phyloP scores from a whole-genome alignment of 352 stramenopile genomes.

The Globisporangium splendens region DNA sequence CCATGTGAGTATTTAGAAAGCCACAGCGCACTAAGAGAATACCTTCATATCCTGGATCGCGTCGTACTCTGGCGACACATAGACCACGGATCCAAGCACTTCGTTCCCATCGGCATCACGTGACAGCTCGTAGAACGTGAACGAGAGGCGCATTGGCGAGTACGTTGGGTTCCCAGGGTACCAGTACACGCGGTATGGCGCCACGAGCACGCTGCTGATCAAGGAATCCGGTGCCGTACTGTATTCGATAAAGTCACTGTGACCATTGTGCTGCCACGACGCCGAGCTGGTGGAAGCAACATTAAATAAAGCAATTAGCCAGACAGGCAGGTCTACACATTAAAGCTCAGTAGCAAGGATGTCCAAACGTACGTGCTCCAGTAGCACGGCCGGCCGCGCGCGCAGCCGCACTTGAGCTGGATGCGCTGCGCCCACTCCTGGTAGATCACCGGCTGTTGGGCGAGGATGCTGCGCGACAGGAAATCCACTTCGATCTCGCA shows the following conservation, averaged over 20 bases:
- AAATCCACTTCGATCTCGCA: constrained; percentile 33
- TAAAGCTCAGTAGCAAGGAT: constrained; percentile 34
- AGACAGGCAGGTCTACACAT: constrained; percentile 11
- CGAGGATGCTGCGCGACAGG: constrained; percentile 18
- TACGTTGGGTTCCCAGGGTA: constrained; percentile 64
- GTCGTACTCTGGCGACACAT: constrained; percentile 42
- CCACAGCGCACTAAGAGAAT: neutral
- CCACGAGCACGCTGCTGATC: constrained; percentile 36
- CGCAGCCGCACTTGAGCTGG: constrained; percentile 69
- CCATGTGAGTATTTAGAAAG: neutral
- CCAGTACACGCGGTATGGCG: constrained; percentile 71
- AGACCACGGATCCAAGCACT: constrained; percentile 22
- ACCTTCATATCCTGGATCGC: constrained; percentile 48
- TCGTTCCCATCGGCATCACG: constrained; percentile 4
- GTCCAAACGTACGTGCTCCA: constrained; percentile 60
- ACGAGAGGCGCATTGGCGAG: constrained; percentile 41
- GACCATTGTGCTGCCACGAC: neutral
- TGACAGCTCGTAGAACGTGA: constrained; percentile 39
- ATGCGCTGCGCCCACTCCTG: constrained; percentile 33
- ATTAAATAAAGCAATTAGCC: too few species aligned
- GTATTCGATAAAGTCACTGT: constrained; percentile 43
- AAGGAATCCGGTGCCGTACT: constrained; percentile 30
- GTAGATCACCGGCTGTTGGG: constrained; percentile 26
- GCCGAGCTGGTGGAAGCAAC: neutral
- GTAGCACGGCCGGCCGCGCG: constrained; percentile 55